Evolutionary conservation across 2,329 filamentous ascomycete genomes (phyloP).

Genomic region (Cytospora leucostoma): DNA sequence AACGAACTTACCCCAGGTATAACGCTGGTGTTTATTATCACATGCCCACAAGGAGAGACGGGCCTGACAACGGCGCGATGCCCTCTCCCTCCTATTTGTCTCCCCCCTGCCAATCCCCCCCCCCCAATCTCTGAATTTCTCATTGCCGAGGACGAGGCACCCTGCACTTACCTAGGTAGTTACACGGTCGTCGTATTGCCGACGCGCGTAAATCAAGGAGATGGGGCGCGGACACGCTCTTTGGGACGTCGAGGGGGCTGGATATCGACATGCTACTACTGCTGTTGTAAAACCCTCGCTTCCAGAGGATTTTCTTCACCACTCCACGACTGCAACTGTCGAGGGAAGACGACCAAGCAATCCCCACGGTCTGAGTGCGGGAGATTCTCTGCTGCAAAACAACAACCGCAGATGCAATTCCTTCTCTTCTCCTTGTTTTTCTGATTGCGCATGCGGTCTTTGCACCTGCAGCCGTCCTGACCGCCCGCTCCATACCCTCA

Average conservation of each 20-base stretch:
- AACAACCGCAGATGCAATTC: not conserved
- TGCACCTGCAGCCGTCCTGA: constrained; percentile 1
- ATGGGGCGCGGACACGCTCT: not conserved
- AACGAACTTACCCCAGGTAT: not conserved
- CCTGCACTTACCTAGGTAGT: constrained; percentile 1
- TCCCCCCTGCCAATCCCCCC: not conserved
- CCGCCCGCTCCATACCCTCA: not conserved
- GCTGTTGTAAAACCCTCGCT: too few relatives aligned
- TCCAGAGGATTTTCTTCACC: too few relatives aligned
- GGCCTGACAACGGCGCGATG: too few relatives aligned
- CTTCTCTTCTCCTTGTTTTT: not conserved
- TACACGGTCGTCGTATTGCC: constrained; percentile 10
- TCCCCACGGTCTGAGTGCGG: too few relatives aligned
- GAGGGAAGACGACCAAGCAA: too few relatives aligned
- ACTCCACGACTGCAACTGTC: too few relatives aligned
- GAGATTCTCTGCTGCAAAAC: too few relatives aligned
- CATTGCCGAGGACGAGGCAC: too few relatives aligned
- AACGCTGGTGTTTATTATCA: constrained; percentile 2
- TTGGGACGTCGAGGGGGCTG: not conserved
- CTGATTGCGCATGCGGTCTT: not conserved
- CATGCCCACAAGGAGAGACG: too few relatives aligned
- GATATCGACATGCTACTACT: not conserved
- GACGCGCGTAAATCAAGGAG: not conserved
- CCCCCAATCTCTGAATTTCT: not conserved
- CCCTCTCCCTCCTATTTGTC: not conserved